Base-by-base conservation (phyloP, 768 basidiomycete species). In the Floccularia luteovirens region DNA sequence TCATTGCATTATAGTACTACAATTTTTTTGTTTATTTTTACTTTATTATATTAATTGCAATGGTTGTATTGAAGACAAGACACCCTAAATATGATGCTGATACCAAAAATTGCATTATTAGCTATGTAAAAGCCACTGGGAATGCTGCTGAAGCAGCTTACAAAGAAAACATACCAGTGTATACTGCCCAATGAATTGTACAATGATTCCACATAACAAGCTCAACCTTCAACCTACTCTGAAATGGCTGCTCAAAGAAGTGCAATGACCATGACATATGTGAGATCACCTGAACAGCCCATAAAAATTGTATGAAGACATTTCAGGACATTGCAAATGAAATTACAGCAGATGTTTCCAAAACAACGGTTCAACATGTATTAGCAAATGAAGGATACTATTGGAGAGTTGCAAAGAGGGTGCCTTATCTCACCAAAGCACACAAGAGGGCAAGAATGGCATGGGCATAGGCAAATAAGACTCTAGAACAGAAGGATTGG, bases 291-390 rank as follows among this genome's bases (percentile, higher is more conserved):
- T 12, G 40, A 19, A 24, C 36, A 13, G 46, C 48, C 8, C 5
- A n/a, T 12, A 41, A 49, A 31, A 39, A 49, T 14, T 42, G 47
- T 12, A 43, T 43, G 1, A 24, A n/a, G 27, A 45, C 50, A 10
- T 48, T 54, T 38, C 19, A 17, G 1, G 43, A 47, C 25, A 35
- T 54, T 19, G 52, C 36, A n/a, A 51, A 54, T 22, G 10, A 23
- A n/a, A 28, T 45, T 13, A 32, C 31, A 24, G 39, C 43, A 16
- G 14, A 23, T 14, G 31, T 48, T 25, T 38, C 36, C 19, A 25
- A 20, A 2, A 20, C n/a, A 24, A 47, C 48, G 6, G 40, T 54
- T 24, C 31, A 41, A 11, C 19, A 41, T 24, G 38, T 43, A 24
- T 34, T 49, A n/a, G 39, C 37, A 19, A 31, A 38, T 31, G 25